Base-by-base conservation (phyloP, 2,329 filamentous ascomycete species). In the Clonostachys solani region DNA sequence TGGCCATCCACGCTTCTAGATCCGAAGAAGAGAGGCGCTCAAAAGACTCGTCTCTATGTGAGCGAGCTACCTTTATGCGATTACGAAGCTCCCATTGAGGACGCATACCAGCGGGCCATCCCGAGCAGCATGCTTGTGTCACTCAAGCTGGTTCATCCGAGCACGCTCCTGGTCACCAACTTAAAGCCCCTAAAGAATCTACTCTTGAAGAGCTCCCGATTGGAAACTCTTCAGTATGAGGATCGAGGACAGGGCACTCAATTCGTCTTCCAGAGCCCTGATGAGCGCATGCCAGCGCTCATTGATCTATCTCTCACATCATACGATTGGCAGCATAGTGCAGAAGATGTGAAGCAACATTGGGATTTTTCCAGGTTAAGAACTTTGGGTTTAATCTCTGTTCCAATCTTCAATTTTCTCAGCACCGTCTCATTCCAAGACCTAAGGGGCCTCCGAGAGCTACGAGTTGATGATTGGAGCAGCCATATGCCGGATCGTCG, bases 311-410 rank as follows among this genome's bases (percentile, higher is more conserved):
- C 55, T 2, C 57, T 78, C 36, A 66, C 65, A 43, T 74, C 70
- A 2, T 78, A 78, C 51, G 69, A 77, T 58, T 77, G 75, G 75
- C 59, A 65, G 10, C 75, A 78, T 50, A 58, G 57, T 2, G 43
- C 53, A 0, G 57, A 63, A 4, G 65, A 66, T 5, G 71, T 73
- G 6, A 52, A 48, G 2, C 52, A 49, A 16, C 71, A 77, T 48
- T 78, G 74, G 73, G 65, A 75, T 53, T 68, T 78, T 50, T 69
- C 70, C 5, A 52, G 51, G n/a, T 62, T 78, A 29, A 56, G 60
- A 18, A 64, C 60, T 3, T 61, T 78, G 8, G 58, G 66, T 33
- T 60, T 77, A 34, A 52, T 71, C 23, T 68, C 69, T 23, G 69
- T 77, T 5, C 73, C 74, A 2, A 52, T 72, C 12, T 66, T 62